A percentile compares a stretch with the other conserved stretches of the same genome.
These are phyloP conservation scores for Metarhizium album DNA, from an alignment of 2,329 filamentous ascomycete species.

Conservation along the genomic window DNA sequence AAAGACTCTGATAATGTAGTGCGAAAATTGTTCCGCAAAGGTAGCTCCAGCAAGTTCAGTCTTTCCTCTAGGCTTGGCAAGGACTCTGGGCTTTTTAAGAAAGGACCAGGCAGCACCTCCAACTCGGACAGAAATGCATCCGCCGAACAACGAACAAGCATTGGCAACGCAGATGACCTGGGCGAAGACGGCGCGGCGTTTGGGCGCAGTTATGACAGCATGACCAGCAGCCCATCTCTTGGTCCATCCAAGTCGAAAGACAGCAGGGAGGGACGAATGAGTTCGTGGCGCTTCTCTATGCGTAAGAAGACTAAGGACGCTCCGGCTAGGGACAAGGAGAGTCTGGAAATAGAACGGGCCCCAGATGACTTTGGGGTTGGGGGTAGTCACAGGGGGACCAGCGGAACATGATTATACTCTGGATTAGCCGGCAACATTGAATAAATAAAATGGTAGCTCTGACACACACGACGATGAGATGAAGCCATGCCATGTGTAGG, in stretches of 20 bases:
- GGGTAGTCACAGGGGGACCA: background rate
- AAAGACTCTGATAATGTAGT: constrained; percentile 48
- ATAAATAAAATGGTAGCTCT: background rate
- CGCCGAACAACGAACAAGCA: constrained; percentile 43
- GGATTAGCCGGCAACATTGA: background rate
- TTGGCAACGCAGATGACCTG: constrained; percentile 44
- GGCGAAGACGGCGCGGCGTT: constrained; percentile 33
- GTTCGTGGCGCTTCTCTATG: constrained; percentile 45
- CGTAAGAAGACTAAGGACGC: constrained; percentile 48
- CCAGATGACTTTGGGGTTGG: constrained; percentile 21
- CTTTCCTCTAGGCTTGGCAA: constrained; percentile 46
- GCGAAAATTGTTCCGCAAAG: constrained; percentile 52
- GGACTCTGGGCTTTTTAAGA: constrained; percentile 46
- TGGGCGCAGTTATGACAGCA: constrained; percentile 45
- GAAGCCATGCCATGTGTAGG: background rate
- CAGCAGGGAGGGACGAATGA: constrained; percentile 37
- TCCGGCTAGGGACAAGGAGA: constrained; percentile 36
- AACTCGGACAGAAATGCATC: constrained; percentile 48
- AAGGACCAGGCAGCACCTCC: constrained; percentile 44
- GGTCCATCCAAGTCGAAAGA: constrained; percentile 38
- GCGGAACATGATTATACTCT: background rate
- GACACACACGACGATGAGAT: background rate
- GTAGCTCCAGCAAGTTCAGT: constrained; percentile 55
- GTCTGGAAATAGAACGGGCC: constrained; percentile 37
- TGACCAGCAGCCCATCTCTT: constrained; percentile 45